phyloP scores from a whole-genome alignment of 2,329 filamentous ascomycete species.

The Sclerotinia spermophila region DNA sequence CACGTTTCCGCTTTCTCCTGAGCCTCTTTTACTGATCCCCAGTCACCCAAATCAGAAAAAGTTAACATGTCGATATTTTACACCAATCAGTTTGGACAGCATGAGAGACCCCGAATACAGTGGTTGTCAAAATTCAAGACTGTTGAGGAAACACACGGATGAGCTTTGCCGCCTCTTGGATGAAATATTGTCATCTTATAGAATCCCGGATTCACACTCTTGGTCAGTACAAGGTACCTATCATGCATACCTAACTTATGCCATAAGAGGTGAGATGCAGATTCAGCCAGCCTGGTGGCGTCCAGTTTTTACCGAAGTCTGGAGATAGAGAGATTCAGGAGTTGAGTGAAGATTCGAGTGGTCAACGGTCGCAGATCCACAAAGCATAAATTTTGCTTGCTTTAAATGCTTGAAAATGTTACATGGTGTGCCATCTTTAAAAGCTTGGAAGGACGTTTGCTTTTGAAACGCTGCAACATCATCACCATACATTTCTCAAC shows the following conservation, averaged over 20 bases:
- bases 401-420: background rate
- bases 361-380: slow-evolving; percentile 4
- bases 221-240: slow-evolving; percentile 2
- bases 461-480: slow-evolving; percentile 9
- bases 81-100: background rate
- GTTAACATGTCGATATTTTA: background rate
- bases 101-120: background rate
- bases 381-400: background rate
- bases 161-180: background rate
- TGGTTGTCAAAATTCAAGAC: background rate
- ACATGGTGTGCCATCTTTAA: background rate
- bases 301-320: slow-evolving; percentile 1
- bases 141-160: slow-evolving; percentile 2
- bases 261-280: slow-evolving; percentile 14
- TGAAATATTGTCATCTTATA: background rate
- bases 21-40: background rate
- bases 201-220: background rate
- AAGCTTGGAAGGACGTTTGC: slow-evolving; percentile 6
- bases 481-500: slow-evolving; percentile 4
- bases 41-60: background rate
- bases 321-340: slow-evolving; percentile 1
- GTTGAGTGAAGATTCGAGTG: background rate
- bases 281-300: slow-evolving; percentile 9
- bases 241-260: slow-evolving; percentile 6
- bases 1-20: slow-evolving; percentile 9